Evolutionary conservation across 306 rosid species (phyloP).

Genomic region (Trifolium fragiferum): DNA sequence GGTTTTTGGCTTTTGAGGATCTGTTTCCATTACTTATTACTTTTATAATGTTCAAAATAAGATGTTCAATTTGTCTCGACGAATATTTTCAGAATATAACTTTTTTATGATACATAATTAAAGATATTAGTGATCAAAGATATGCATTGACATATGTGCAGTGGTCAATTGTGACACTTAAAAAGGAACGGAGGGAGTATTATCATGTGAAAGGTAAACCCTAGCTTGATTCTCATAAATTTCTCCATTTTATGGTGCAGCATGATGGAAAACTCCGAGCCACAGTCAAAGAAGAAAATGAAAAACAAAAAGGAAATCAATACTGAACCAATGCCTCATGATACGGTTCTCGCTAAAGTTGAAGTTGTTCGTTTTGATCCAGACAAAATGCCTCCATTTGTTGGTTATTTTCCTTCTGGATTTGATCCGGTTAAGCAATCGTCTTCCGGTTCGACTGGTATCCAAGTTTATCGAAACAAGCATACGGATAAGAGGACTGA

Average conservation of each 20-base stretch:
- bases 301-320: constrained; percentile 44
- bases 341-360: constrained; percentile 49
- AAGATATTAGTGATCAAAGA: too few species aligned
- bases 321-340: background rate
- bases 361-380: constrained; percentile 54
- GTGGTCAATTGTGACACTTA: too few species aligned
- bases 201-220: background rate
- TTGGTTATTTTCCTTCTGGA: constrained; percentile 88
- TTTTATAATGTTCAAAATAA: too few species aligned
- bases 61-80: too few species aligned
- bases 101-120: too few species aligned
- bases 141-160: too few species aligned
- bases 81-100: too few species aligned
- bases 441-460: constrained; percentile 29
- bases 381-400: constrained; percentile 58
- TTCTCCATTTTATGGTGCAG: background rate
- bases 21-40: too few species aligned
- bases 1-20: too few species aligned
- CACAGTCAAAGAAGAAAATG: constrained; percentile 42
- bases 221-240: background rate
- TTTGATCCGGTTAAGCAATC: constrained; percentile 54
- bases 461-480: constrained; percentile 58
- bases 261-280: constrained; percentile 58
- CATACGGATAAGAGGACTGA: constrained; percentile 63
- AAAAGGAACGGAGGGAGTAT: too few species aligned